phyloP scores from a whole-genome alignment of 805 yeast genomes.

The Myxozyma monticola region DNA sequence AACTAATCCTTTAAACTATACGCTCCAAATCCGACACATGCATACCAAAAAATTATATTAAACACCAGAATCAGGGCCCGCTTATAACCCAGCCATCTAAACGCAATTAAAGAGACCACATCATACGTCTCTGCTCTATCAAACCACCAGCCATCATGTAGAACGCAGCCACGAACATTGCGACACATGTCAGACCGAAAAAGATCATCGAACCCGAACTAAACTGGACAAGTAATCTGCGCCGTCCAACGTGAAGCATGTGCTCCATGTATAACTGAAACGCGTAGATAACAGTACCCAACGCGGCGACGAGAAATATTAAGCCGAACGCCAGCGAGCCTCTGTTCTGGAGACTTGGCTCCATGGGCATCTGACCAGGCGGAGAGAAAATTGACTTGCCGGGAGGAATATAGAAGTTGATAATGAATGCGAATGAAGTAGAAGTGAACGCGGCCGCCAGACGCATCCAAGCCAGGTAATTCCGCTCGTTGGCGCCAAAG shows the following conservation, averaged over 20 bases:
- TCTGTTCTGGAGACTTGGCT: constrained; percentile 22
- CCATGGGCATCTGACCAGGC: constrained; percentile 2
- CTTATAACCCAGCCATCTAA: no score
- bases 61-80: no score
- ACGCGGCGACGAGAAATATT: constrained; percentile 15
- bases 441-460: constrained; percentile 27
- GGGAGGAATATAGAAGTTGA: constrained; percentile 24
- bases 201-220: constrained; percentile 22
- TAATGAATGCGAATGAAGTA: constrained; percentile 26
- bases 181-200: constrained; percentile 14
- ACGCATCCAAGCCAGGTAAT: constrained; percentile 29
- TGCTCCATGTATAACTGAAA: constrained; percentile 18
- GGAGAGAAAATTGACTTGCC: constrained; percentile 22
- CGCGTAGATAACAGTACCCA: constrained; percentile 21
- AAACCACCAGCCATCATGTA: constrained; percentile 29
- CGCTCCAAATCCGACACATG: no score
- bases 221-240: constrained; percentile 24
- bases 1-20: no score
- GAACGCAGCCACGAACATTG: constrained; percentile 17
- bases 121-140: constrained; percentile 9
- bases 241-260: constrained; percentile 19
- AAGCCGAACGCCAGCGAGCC: constrained; percentile 29
- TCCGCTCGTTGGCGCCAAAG: constrained; percentile 28
- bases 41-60: no score
- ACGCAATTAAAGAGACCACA: background rate